Evolutionary conservation across 495 filamentous ascomycete species (phyloP), one percentile per base, ranked within the genome.

Genomic region (Aspergillus cavernicola): DNA sequence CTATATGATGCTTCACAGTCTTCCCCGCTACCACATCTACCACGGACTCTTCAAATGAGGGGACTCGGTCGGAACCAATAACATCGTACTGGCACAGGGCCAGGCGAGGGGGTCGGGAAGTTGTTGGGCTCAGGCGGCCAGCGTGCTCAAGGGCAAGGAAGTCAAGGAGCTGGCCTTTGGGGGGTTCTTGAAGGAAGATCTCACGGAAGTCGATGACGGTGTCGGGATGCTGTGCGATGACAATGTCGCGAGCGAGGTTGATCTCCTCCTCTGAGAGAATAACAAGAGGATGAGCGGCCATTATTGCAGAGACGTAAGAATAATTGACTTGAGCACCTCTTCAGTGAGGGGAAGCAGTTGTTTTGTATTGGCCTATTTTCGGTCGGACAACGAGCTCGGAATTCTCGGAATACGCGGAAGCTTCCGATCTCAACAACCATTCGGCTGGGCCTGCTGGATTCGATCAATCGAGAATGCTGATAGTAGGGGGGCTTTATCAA

Each of bases 21-120:
- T 71, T 66, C 2, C 68, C 70, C 19, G 64, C 59, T 4, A 65
- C 73, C 23, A 88, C 55, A 60, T 89, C 83, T 10, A 89, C 77
- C 35, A 86, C 63, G 0, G 83, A 80, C 60, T 88, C 83, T 43
- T 77, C 72, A 50, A 84, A 85, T 31, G 79, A 73, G 16, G 76
- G 72, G n/a, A 80, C 71, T 12, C 74, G 76, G 50, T 85, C 81
- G 24, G 66, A 53, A 6, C 75, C 75, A 54, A 88, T 78, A 39
- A 82, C 76, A 68, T 89, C 86, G 66, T 87, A 88, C 47, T 85
- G 71, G 18, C 84, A 77, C 40, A 77, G 72, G n/a, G 85, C 84
- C 33, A 82, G 65, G 41, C 85, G 78, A 5, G 77, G 71, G 6
- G 84, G 85, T 0, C 73, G 66, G 11, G 72, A 74, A 0, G 72